phyloP scores from a whole-genome alignment of 257 asterid genomes.

The Anisodus tanguticus region DNA sequence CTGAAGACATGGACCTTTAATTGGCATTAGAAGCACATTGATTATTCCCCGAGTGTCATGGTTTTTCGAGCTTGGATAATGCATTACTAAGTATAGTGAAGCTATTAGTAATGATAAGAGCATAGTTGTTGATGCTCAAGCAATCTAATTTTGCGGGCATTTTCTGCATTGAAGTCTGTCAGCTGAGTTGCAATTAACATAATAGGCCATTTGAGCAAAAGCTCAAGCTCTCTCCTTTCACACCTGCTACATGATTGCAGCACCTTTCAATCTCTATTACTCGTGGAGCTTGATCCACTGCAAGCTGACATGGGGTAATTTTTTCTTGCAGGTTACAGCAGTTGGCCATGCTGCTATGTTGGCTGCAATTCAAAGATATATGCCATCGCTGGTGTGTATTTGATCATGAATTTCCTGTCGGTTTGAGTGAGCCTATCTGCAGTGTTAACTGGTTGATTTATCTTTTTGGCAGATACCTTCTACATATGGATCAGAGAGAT shows the following conservation, averaged over 20 bases:
- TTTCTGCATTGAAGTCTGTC: background rate
- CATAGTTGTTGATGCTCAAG: background rate
- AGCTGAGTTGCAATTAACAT: background rate
- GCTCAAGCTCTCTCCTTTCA: background rate
- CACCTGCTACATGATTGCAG: slow-evolving; percentile 16
- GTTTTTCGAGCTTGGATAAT: background rate
- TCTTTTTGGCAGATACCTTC: slow-evolving; percentile 81
- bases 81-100: background rate
- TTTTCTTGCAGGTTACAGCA: slow-evolving; percentile 81
- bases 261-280: background rate
- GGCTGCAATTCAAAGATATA: slow-evolving; percentile 94
- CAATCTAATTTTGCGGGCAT: background rate
- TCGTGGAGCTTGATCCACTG: slow-evolving; percentile 31
- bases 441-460: slow-evolving; percentile 27
- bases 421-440: slow-evolving; percentile 29
- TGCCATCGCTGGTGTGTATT: slow-evolving; percentile 76
- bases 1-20: slow-evolving; percentile 11
- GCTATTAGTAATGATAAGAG: background rate
- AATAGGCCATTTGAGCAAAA: background rate
- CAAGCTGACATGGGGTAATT: slow-evolving; percentile 35
- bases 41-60: slow-evolving; percentile 7
- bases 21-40: background rate
- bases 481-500: slow-evolving; percentile 89
- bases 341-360: slow-evolving; percentile 98
- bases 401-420: slow-evolving; percentile 18